phyloP scores from a whole-genome alignment of 2,329 filamentous ascomycete species.

The Dendrostoma leiphaemia region DNA sequence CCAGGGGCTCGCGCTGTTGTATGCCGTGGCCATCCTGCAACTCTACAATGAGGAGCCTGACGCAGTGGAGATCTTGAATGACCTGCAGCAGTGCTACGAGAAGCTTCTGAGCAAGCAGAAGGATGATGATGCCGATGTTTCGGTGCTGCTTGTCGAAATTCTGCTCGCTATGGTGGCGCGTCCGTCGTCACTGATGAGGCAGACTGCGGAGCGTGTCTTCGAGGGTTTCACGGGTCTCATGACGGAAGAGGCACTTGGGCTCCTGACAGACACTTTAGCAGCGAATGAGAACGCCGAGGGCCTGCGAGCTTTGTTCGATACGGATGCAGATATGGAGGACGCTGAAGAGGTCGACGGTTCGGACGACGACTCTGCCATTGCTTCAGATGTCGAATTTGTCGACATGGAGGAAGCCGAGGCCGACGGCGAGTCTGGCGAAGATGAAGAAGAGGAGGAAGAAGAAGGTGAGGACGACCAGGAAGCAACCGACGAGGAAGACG shows the following conservation, averaged over 20 bases:
- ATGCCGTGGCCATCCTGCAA: slow-evolving; percentile 81
- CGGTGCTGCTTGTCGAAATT: slow-evolving; percentile 80
- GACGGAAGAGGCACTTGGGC: slow-evolving; percentile 67
- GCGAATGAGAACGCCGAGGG: slow-evolving; percentile 80
- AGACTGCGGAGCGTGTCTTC: slow-evolving; percentile 86
- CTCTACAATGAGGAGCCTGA: slow-evolving; percentile 89
- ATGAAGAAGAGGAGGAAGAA: slow-evolving; percentile 37
- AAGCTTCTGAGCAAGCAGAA: slow-evolving; percentile 58
- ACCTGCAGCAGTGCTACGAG: slow-evolving; percentile 74
- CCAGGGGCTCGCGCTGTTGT: slow-evolving; percentile 75
- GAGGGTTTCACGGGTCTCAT: slow-evolving; percentile 75
- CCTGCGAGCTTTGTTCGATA: slow-evolving; percentile 80
- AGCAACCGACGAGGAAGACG: slow-evolving; percentile 35
- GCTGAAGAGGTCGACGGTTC: slow-evolving; percentile 44
- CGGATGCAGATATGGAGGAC: slow-evolving; percentile 56
- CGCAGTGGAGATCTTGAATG: slow-evolving; percentile 76
- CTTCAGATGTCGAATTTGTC: slow-evolving; percentile 43
- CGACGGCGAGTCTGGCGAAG: slow-evolving; percentile 41
- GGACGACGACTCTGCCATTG: slow-evolving; percentile 37
- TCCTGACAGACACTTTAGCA: slow-evolving; percentile 65
- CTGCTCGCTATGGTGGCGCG: slow-evolving; percentile 86
- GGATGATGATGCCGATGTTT: slow-evolving; percentile 54
- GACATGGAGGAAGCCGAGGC: slow-evolving; percentile 26
- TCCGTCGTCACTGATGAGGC: slow-evolving; percentile 78
- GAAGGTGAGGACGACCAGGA: slow-evolving; percentile 41